These are phyloP conservation scores for Mycena latifolia DNA, from an alignment of 768 basidiomycete genomes.

Conservation along the genomic window DNA sequence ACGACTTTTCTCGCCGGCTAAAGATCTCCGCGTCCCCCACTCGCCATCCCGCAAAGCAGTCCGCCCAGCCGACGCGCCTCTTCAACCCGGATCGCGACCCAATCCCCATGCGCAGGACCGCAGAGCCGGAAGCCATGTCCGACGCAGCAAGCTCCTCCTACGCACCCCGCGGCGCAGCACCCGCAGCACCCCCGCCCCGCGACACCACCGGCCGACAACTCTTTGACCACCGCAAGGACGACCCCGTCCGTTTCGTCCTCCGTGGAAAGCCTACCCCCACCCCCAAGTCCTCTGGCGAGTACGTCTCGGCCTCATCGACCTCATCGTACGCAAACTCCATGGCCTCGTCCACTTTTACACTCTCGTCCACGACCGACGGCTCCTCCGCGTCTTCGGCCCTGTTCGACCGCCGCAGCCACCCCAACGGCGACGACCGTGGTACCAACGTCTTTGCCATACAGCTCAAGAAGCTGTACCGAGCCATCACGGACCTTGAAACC, in stretches of 20 bases:
- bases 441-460: slow-evolving; percentile 79
- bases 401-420: slow-evolving; percentile 66
- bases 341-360: slow-evolving; percentile 76
- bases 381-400: slow-evolving; percentile 81
- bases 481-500: slow-evolving; percentile 83
- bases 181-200: slow-evolving; percentile 44
- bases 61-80: slow-evolving; percentile 58
- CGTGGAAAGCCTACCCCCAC: slow-evolving; percentile 63
- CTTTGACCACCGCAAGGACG: slow-evolving; percentile 92
- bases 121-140: slow-evolving; percentile 76
- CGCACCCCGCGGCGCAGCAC: slow-evolving; percentile 48
- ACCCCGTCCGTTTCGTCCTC: slow-evolving; percentile 88
- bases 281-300: slow-evolving; percentile 76
- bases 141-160: slow-evolving; percentile 70
- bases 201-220: slow-evolving; percentile 67
- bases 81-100: slow-evolving; percentile 82
- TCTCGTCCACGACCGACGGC: slow-evolving; percentile 82
- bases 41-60: slow-evolving; percentile 49
- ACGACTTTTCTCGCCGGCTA: slow-evolving; percentile 79
- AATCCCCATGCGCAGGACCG: slow-evolving; percentile 67
- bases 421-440: slow-evolving; percentile 63
- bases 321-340: slow-evolving; percentile 81
- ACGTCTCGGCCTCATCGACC: slow-evolving; percentile 79
- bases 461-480: slow-evolving; percentile 87
- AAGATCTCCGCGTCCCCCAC: slow-evolving; percentile 71